Conservation (phyloP, 495 filamentous ascomycete species). For the Xylaria longipes region DNA sequence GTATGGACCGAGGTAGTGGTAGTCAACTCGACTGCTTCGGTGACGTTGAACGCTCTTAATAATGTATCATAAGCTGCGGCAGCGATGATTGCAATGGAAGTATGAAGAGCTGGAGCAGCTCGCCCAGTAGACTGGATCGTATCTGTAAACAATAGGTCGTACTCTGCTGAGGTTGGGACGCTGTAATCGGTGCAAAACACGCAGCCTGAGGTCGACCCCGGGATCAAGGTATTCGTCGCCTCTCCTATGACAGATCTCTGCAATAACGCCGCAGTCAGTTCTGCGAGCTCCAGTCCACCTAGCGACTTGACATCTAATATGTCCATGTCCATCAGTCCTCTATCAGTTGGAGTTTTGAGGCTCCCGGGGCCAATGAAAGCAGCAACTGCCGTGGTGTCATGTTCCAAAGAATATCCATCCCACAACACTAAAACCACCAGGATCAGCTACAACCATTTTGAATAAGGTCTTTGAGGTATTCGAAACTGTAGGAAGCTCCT, state of each 20-base stretch:
- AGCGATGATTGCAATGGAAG: neutral
- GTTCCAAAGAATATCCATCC: neutral
- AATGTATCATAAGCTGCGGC: neutral
- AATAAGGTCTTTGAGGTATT: no score
- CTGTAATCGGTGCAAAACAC: conserved; percentile 6
- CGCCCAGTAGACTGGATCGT: conserved; percentile 6
- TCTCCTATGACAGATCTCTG: neutral
- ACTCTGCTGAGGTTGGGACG: neutral
- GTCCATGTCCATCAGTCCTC: conserved; percentile 16
- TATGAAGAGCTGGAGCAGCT: conserved; percentile 6
- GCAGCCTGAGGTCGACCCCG: neutral
- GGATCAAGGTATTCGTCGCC: neutral
- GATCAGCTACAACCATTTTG: no score
- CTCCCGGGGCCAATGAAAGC: neutral
- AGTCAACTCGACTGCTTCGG: neutral
- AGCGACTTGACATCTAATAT: neutral
- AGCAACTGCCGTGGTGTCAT: neutral
- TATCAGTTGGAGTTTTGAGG: neutral
- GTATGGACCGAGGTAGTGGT: neutral
- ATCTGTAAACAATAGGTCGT: neutral
- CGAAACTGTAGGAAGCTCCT: no score
- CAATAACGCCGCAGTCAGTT: neutral
- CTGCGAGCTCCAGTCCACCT: neutral
- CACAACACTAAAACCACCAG: no score
- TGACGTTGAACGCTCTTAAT: neutral